Evolutionary conservation across 2,329 filamentous ascomycete genomes (phyloP).

Genomic region (Aspergillus udagawae): DNA sequence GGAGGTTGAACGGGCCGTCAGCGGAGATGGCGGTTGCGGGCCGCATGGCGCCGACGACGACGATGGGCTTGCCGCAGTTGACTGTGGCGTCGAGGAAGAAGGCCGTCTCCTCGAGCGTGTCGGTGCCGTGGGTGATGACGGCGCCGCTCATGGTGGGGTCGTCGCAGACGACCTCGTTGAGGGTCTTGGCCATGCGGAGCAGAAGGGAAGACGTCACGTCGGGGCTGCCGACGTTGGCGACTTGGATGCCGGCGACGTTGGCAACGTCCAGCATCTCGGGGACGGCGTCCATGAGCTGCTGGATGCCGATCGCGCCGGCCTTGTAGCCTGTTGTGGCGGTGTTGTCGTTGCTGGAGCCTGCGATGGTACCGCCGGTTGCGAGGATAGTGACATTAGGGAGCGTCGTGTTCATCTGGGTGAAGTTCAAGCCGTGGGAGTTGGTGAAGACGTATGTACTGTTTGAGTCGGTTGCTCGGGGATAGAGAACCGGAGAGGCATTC

Average conservation of each 20-base stretch:
- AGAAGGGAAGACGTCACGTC: conserved; percentile 22
- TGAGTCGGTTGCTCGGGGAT: conserved; percentile 11
- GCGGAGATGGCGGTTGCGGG: conserved; percentile 60
- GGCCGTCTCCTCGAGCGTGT: conserved; percentile 61
- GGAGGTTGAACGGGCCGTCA: conserved; percentile 61
- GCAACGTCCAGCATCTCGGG: conserved; percentile 23
- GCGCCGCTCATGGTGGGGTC: conserved; percentile 22
- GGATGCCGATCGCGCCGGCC: conserved; percentile 20
- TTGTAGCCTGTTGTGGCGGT: conserved; percentile 25
- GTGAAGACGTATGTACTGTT: conserved; percentile 19
- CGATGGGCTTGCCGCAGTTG: conserved; percentile 55
- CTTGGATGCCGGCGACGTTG: conserved; percentile 25
- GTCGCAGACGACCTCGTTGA: conserved; percentile 20
- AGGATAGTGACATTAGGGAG: conserved; percentile 25
- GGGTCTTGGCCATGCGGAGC: conserved; percentile 17
- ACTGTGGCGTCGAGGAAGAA: conserved; percentile 60
- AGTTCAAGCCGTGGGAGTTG: conserved; percentile 23
- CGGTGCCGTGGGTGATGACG: conserved; percentile 60
- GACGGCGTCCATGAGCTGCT: conserved; percentile 21
- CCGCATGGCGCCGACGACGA: conserved; percentile 60
- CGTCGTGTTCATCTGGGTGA: conserved; percentile 22
- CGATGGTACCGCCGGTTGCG: conserved; percentile 24
- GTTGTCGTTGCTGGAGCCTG: conserved; percentile 20
- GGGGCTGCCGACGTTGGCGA: conserved; percentile 24
- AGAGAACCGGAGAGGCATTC: conserved; percentile 19